phyloP scores from a whole-genome alignment of 2,329 filamentous ascomycete genomes.

The Shiraia sp. region DNA sequence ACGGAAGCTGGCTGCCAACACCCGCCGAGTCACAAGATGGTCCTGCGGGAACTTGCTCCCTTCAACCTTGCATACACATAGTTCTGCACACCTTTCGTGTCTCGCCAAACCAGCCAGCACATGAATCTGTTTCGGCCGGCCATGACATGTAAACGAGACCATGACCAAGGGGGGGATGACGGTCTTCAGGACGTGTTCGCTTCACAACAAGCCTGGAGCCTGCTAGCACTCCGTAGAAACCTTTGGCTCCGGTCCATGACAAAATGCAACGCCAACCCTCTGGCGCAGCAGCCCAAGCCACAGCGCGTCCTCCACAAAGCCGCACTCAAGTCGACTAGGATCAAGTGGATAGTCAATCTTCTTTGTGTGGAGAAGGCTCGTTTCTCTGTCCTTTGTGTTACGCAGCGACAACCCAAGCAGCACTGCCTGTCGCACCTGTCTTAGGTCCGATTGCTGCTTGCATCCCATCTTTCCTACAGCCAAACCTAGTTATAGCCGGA shows the following conservation, averaged over 20 bases:
- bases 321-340: conserved; percentile 9
- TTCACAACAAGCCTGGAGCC: too few species aligned
- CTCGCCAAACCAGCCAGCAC: conserved; percentile 7
- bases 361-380: conserved; percentile 13
- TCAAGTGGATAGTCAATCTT: conserved; percentile 21
- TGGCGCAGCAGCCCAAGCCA: conserved; percentile 16
- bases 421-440: conserved; percentile 16
- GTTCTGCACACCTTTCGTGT: conserved; percentile 9
- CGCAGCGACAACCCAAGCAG: conserved; percentile 12
- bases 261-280: conserved; percentile 19
- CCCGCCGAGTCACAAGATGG: conserved; percentile 9
- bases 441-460: conserved; percentile 14
- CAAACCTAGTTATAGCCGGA: conserved; percentile 8
- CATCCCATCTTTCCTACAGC: conserved; percentile 7
- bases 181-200: conserved; percentile 14
- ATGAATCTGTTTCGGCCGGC: neutral
- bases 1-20: conserved; percentile 7
- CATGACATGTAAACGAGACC: conserved; percentile 6
- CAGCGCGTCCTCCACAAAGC: conserved; percentile 6
- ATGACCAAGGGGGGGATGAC: conserved; percentile 7
- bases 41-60: conserved; percentile 9
- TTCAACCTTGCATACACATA: conserved; percentile 12
- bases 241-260: conserved; percentile 16
- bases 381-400: conserved; percentile 19
- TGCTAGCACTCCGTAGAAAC: conserved; percentile 9